Conservation (phyloP, 805 yeast species). For the Candida adriatica region DNA sequence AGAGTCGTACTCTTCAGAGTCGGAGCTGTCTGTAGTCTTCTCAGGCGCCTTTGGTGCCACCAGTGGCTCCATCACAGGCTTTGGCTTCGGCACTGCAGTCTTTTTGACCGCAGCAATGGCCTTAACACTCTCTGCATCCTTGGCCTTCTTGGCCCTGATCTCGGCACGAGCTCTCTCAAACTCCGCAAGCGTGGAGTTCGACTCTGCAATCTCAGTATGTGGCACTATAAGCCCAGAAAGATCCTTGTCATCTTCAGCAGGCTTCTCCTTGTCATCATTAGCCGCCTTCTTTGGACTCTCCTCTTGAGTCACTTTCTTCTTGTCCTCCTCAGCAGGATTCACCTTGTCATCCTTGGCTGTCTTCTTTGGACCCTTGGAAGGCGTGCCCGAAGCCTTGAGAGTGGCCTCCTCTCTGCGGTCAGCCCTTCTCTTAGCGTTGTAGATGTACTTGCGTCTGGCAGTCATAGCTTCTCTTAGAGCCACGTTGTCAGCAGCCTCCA, state of each 20-base stretch:
- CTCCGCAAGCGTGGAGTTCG: slow-evolving; percentile 1
- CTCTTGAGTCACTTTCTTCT: neutral
- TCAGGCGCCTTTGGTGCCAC: neutral
- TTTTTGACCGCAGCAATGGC: slow-evolving; percentile 1
- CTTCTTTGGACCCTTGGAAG: slow-evolving; percentile 5
- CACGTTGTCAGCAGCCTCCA: neutral
- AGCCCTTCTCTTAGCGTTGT: slow-evolving; percentile 8
- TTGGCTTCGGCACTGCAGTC: slow-evolving; percentile 3
- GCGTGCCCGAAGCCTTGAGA: slow-evolving; percentile 6
- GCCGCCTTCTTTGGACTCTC: neutral
- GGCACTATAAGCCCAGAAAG: slow-evolving; percentile 4
- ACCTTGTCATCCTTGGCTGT: slow-evolving; percentile 3
- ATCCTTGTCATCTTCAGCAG: neutral
- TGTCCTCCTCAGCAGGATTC: neutral
- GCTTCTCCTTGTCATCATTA: neutral
- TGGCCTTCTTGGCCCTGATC: slow-evolving; percentile 8
- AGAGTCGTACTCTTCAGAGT: slow-evolving; percentile 2
- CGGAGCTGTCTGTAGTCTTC: slow-evolving; percentile 13
- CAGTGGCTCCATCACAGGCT: neutral
- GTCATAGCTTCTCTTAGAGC: slow-evolving; percentile 3
- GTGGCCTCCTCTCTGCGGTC: slow-evolving; percentile 4
- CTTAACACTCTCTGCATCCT: slow-evolving; percentile 1
- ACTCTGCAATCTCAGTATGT: slow-evolving; percentile 4
- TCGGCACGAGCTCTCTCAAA: slow-evolving; percentile 13
- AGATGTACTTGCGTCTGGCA: slow-evolving; percentile 7